Evolutionary conservation across 2,329 filamentous ascomycete species (phyloP), one percentile per base, ranked within the genome.

Genomic region (Scedosporium aurantiacum): DNA sequence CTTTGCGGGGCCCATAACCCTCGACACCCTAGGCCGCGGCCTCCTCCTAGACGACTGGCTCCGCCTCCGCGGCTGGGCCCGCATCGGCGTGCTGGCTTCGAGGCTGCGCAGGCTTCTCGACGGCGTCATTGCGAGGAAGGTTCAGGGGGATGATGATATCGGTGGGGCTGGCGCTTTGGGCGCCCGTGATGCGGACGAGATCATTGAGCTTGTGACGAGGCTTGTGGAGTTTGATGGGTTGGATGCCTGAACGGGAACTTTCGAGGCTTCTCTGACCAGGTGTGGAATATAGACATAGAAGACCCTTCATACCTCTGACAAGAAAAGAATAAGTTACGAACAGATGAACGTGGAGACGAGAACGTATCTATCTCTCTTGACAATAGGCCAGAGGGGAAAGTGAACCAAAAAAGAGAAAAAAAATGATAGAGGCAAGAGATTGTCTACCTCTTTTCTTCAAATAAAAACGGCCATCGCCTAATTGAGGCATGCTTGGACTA

Each of bases 11-110:
- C 80, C 84, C 1, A 91, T 97, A 58, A 84, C 86, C 63, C 83
- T 97, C 2, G 94, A 97, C 74, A 96, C 91, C 0, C 78, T 91
- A 52, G 93, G 93, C 5, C 80, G 92, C 23, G 94, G 94, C 0
- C 76, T 99, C 18, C 78, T 97, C 2, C 90, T 99, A 3, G 94
- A 97, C 74, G 91, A 90, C 59, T 97, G 93, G 94, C 78, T 97
- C 60, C 73, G 80, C 41, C 76, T 99, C 37, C 82, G 91, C 25
- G 94, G 94, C 0, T 99, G 94, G 94, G 93, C 94, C 1, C 83
- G 94, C 56, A 94, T 99, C 65, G 94, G 93, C 32, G 93, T 97
- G 12, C 73, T 99, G 66, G 88, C 96, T 2, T 89, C 88, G 55
- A 80, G 93, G 64, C 74, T 99, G 66, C 82, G 94, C 64, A 85